Evolutionary conservation across 176 grass and related monocot genomes (phyloP), one percentile per base, ranked within the genome.

Genomic region (Juncus effusus): DNA sequence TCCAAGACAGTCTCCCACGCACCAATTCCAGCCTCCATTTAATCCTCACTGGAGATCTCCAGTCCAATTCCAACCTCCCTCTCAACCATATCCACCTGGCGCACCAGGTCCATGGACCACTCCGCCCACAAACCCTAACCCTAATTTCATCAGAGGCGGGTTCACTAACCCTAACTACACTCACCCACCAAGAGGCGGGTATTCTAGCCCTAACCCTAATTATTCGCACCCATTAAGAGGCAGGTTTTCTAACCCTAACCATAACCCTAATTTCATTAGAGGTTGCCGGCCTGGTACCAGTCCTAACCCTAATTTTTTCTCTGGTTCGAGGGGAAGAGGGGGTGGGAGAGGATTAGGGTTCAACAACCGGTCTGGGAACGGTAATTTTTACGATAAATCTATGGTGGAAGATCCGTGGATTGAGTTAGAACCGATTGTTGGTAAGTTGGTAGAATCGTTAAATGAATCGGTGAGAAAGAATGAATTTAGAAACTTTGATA

Each of bases 331-430:
- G 51, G 68, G 68, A 10, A 28, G 38, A 12, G 44, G 19, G 19
- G 28, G 56, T 54, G 76, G 76, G 35, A 70, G 67, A 53, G 66
- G 76, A 51, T 12, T 13, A 55, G 28, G 59, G 10, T 53, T 72
- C 36, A 51, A 72, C 42, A 56, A 40, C 49, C 67, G 0, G 10
- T 78, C 36, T 44, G 36, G 47, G 13, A 56, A 53, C 6, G 15
- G 36, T 5, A 14, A 49, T 70, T 72, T 63, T 37, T 72, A 72
- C 67, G 15, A 38, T 11, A 63, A 72, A 65, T 56, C 50, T 11
- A 79, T 79, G 76, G 76, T 79, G 44, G 59, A 72, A 35, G 76
- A 79, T 59, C 76, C 76, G 11, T 79, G 76, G 76, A 62, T 40
- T 11, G 65, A 64, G 10, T 56, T 71, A 38, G 49, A 57, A 57